These are phyloP conservation scores for Lomentospora prolificans DNA, from an alignment of 2,329 filamentous ascomycete genomes.

Conservation along the genomic window DNA sequence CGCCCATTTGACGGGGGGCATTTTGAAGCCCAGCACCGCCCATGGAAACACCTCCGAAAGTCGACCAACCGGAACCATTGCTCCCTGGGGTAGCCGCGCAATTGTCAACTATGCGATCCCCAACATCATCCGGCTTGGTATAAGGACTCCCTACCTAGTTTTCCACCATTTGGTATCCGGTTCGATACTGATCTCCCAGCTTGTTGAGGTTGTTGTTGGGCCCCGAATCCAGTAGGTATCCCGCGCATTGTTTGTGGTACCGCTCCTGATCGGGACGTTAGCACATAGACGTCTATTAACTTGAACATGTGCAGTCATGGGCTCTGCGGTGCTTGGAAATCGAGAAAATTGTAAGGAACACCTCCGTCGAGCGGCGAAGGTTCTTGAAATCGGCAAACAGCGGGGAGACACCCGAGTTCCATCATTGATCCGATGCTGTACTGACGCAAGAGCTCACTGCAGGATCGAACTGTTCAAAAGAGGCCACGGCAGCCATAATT, in stretches of 20 bases:
- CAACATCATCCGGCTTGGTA: not conserved
- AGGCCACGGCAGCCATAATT: no score
- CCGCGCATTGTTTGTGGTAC: conserved; percentile 52
- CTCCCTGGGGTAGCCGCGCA: not conserved
- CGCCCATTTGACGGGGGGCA: conserved; percentile 40
- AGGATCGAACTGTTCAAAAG: no score
- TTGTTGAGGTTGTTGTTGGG: conserved; percentile 48
- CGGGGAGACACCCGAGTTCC: no score
- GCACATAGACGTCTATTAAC: conserved; percentile 12
- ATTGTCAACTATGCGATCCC: not conserved
- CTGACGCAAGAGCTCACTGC: no score
- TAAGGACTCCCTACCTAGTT: conserved; percentile 40
- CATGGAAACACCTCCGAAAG: conserved; percentile 53
- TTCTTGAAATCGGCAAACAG: no score
- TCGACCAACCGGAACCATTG: conserved; percentile 41
- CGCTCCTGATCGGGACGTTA: conserved; percentile 11
- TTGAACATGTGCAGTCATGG: conserved; percentile 12
- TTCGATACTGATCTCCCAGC: conserved; percentile 42
- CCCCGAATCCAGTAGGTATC: conserved; percentile 50
- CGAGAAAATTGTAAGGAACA: not conserved
- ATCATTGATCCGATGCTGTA: no score
- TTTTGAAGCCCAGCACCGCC: conserved; percentile 44
- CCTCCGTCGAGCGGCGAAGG: no score
- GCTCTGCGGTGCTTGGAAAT: not conserved
- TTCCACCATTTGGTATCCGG: conserved; percentile 51